These are phyloP conservation scores for Carex parvula DNA, from an alignment of 176 grass and related monocot genomes.

Conservation along the genomic window DNA sequence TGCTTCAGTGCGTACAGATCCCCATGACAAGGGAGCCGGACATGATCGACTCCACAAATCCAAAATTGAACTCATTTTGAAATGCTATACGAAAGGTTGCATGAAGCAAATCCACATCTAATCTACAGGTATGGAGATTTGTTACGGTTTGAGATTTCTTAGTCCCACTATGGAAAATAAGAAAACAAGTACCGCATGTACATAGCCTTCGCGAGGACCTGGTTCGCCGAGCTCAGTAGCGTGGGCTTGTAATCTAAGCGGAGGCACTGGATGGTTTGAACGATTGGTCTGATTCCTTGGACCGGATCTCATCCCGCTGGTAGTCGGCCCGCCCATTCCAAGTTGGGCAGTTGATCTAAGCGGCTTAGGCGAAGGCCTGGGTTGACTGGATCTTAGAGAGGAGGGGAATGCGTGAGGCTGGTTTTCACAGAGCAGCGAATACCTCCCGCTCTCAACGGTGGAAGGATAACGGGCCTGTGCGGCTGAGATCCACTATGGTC, in stretches of 20 bases:
- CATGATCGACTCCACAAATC: no score
- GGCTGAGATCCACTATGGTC: neutral
- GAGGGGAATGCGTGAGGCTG: constrained; percentile 43
- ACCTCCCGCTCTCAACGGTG: constrained; percentile 28
- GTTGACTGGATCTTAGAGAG: neutral
- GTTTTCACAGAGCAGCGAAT: constrained; percentile 40
- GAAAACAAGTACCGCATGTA: no score
- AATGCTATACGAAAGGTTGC: no score
- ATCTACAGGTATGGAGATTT: no score
- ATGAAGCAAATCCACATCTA: no score
- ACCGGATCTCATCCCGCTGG: neutral
- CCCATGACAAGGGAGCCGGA: no score
- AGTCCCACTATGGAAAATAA: no score
- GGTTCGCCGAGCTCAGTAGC: neutral
- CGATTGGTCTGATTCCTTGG: neutral
- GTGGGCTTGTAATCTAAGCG: neutral
- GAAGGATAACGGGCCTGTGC: constrained; percentile 26
- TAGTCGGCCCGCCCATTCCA: neutral
- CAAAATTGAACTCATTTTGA: no score
- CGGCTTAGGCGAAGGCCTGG: neutral
- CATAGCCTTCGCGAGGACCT: no score
- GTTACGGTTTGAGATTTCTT: no score
- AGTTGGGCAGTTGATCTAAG: neutral
- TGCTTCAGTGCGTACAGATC: no score
- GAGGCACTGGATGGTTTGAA: neutral